Evolutionary conservation across 306 rosid genomes (phyloP), one percentile per base, ranked within the genome.

Genomic region (Rubus idaeus): DNA sequence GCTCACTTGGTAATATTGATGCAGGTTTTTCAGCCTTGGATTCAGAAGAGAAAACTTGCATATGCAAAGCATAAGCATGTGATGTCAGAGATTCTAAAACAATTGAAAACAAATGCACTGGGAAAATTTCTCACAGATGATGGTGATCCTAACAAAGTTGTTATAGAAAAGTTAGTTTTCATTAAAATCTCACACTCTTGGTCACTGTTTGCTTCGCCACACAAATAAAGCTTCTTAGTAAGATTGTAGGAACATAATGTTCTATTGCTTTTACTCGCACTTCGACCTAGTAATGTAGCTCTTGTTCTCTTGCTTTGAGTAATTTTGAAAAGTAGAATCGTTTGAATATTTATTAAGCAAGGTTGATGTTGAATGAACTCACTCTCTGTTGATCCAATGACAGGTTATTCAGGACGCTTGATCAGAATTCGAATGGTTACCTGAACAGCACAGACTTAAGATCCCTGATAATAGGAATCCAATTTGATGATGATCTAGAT

Each of bases 11-110:
- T 49, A 51, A 35, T 30, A 63, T 49, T 49, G 64, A 68, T 64
- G 60, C 69, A 80, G 82, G 52, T 80, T 20, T 79, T 82, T 52
- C 87, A 82, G 82, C 83, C 84, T 6, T 80, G 88, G 85, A 87
- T 87, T 64, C 88, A 84, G 83, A 82, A 20, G 72, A 75, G 83
- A 75, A 80, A 58, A 70, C 71, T 87, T 62, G 88, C 82, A 7
- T 84, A 40, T 56, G 83, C 79, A 21, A 82, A 78, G 69, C 84
- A 84, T 70, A 87, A 84, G 85, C 75, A 80, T 72, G 55, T 87
- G 37, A 80, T 80, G 78, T 80, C 85, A 56, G 80, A 77, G 39
- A 61, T 87, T 80, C 80, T 87, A 44, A 56, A 81, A 76, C 77
- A 80, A 37, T 49, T 87, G 57, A 87, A 64, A 46, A 61, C 72